These are phyloP conservation scores for Alternaria angustiovoidea DNA, from an alignment of 2,329 filamentous ascomycete genomes.

Conservation along the genomic window DNA sequence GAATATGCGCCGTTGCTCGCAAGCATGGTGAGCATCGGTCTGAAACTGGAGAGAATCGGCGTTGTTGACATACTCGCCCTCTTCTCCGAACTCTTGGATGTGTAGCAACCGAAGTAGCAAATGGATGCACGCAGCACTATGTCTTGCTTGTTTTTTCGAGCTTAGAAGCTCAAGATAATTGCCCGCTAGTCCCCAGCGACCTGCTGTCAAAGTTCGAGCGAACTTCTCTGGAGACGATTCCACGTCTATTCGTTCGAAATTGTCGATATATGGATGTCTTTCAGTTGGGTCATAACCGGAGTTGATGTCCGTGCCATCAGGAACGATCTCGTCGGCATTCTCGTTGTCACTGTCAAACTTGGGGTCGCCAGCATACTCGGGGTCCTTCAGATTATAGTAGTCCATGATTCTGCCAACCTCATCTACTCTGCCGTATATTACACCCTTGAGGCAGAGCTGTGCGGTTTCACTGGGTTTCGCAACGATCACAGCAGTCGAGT, in stretches of 20 bases:
- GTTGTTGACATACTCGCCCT: too few species aligned
- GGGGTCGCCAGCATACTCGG: background rate
- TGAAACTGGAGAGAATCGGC: too few species aligned
- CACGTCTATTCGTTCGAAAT: background rate
- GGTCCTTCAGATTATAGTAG: background rate
- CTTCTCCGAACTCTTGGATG: accelerated
- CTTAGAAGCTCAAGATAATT: too few species aligned
- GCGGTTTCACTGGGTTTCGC: background rate
- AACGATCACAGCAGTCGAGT: background rate
- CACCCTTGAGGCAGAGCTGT: background rate
- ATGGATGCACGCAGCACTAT: too few species aligned
- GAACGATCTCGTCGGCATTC: background rate
- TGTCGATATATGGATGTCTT: background rate
- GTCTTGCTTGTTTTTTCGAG: too few species aligned
- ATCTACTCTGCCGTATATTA: background rate
- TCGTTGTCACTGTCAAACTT: background rate
- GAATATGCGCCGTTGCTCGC: too few species aligned
- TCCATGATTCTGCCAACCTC: background rate
- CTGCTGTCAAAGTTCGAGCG: too few species aligned
- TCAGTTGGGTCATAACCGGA: background rate
- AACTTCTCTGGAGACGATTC: too few species aligned
- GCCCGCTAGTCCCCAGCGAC: too few species aligned
- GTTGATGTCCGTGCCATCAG: too few species aligned
- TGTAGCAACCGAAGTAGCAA: accelerated
- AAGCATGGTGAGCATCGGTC: too few species aligned